Evolutionary conservation across 257 asterid species (phyloP), one percentile per base, ranked within the genome.

Genomic region (Coffea canephora): DNA sequence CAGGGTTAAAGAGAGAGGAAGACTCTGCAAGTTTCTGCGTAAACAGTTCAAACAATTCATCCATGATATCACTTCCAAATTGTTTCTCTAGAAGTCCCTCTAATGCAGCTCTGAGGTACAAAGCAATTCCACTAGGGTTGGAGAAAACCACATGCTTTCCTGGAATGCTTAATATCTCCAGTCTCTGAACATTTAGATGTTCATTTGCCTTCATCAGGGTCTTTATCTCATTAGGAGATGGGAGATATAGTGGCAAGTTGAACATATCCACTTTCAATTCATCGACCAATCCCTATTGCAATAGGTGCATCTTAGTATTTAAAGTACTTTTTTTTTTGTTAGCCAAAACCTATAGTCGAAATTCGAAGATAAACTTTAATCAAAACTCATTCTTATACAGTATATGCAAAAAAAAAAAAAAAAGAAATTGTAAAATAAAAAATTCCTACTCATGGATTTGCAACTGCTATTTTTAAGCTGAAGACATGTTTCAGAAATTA

Each of bases 21-120:
- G 86, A 78, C 19, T 83, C 81, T 49, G 71, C 78, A 67, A 84
- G 68, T 54, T 87, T 83, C 4, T 82, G 45, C 48, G 36, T 10
- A 50, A 75, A 84, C 25, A 45, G 59, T 11, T 82, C 62, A 48
- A 87, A 87, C 31, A 87, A 34, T 73, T 84, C 88, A 52, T 81
- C 85, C 61, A 85, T 80, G 55, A 83, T 66, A 71, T 78, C 80
- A 69, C 65, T 65, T 75, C 87, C 88, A n/a, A n/a, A n/a, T n/a
- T n/a, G n/a, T n/a, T n/a, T n/a, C n/a, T n/a, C n/a, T n/a, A n/a
- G n/a, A n/a, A 55, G 66, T 68, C 71, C 68, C 50, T 85, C 90
- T 1, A 57, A 71, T 8, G 59, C 76, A 10, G 81, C 84, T 70
- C 83, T 67, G 41, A 76, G 6, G 41, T 19, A 13, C 27, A 80